These are phyloP conservation scores for Plasmodium inui DNA, from an alignment of 169 alveolate species.

Conservation along the genomic window DNA sequence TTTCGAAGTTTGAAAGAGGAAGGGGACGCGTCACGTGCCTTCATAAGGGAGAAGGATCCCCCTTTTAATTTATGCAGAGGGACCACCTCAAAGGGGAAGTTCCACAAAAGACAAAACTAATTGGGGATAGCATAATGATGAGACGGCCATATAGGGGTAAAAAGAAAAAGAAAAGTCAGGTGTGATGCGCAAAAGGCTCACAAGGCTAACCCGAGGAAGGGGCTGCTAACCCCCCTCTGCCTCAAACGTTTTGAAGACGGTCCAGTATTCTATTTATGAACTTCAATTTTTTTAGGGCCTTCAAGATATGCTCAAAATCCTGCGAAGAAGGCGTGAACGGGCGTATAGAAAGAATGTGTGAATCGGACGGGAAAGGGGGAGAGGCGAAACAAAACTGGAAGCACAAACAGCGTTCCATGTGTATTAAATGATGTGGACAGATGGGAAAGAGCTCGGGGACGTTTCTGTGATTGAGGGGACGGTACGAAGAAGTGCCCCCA, in stretches of 20 bases:
- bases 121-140: background rate
- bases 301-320: constrained; percentile 44
- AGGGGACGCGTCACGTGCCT: background rate
- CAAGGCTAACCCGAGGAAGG: background rate
- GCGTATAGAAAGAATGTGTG: background rate
- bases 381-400: background rate
- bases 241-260: constrained; percentile 35
- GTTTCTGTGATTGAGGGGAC: no score
- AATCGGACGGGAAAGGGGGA: background rate
- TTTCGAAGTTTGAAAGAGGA: background rate
- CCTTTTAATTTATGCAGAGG: background rate
- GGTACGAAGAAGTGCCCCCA: background rate
- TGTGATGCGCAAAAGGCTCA: background rate
- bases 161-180: background rate
- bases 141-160: background rate
- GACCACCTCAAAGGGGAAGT: background rate
- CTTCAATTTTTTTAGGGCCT: constrained; percentile 55
- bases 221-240: background rate
- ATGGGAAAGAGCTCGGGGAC: no score
- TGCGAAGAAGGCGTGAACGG: background rate
- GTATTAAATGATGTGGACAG: no score
- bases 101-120: no score
- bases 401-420: background rate
- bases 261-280: constrained; percentile 62
- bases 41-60: background rate